These are phyloP conservation scores for Leishmania martiniquensis DNA, from an alignment of 208 protist genomes.

Conservation along the genomic window DNA sequence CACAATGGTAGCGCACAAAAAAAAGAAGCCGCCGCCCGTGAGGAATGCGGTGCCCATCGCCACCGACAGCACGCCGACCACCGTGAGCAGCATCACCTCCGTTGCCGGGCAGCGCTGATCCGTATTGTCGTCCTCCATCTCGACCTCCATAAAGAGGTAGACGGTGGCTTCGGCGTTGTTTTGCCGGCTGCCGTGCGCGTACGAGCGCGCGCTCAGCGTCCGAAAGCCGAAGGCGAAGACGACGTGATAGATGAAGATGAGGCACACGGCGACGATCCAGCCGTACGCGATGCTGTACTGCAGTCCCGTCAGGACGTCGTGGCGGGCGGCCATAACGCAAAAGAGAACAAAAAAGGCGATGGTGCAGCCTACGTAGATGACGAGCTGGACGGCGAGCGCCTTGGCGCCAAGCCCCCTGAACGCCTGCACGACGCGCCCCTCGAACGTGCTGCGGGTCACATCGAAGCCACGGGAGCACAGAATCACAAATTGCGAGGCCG, in stretches of 20 bases:
- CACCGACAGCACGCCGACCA: constrained; percentile 38
- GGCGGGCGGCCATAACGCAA: constrained; percentile 45
- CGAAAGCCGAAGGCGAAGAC: constrained; percentile 59
- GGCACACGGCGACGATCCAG: constrained; percentile 64
- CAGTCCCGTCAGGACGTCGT: constrained; percentile 54
- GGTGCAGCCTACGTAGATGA: constrained; percentile 32
- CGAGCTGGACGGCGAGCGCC: constrained; percentile 47
- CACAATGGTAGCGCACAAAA: constrained; percentile 44
- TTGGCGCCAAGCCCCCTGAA: constrained; percentile 44
- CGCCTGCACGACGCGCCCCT: constrained; percentile 57
- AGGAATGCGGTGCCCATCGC: constrained; percentile 58
- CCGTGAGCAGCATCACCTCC: constrained; percentile 47
- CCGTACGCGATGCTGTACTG: constrained; percentile 71
- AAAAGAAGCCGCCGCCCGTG: constrained; percentile 40
- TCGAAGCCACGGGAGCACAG: constrained; percentile 74
- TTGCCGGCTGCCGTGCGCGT: constrained; percentile 57
- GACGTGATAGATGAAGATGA: constrained; percentile 66
- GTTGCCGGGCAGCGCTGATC: constrained; percentile 18
- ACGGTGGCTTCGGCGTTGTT: constrained; percentile 53
- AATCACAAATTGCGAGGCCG: constrained; percentile 44
- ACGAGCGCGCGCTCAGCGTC: constrained; percentile 37
- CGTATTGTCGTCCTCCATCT: constrained; percentile 46
- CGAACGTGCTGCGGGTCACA: constrained; percentile 53
- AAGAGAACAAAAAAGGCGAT: constrained; percentile 65
- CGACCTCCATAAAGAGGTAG: constrained; percentile 55